phyloP scores from a whole-genome alignment of 371 early-diverging fungal species.

The Mucor sp. region DNA sequence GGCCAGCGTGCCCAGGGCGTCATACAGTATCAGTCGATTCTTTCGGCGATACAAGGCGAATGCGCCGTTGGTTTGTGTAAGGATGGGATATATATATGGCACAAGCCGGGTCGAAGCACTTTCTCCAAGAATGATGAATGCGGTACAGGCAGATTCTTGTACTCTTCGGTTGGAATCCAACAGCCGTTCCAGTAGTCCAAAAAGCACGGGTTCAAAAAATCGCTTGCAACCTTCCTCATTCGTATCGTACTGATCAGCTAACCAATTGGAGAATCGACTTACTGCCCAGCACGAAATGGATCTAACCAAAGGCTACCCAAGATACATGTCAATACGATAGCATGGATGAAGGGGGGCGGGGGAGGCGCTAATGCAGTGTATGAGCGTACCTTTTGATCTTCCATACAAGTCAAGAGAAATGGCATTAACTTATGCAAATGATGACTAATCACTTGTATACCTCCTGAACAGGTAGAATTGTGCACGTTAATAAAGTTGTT shows the following conservation, averaged over 20 bases:
- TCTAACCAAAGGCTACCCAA: slow-evolving; percentile 69
- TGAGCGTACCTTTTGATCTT: slow-evolving; percentile 56
- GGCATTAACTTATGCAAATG: slow-evolving; percentile 80
- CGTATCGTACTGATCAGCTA: slow-evolving; percentile 54
- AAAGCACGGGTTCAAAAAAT: slow-evolving; percentile 83
- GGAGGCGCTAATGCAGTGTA: not conserved
- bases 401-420: slow-evolving; percentile 68
- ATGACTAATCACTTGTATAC: slow-evolving; percentile 73
- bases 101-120: slow-evolving; percentile 72
- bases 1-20: slow-evolving; percentile 91
- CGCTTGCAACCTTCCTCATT: slow-evolving; percentile 60
- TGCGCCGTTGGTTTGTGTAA: slow-evolving; percentile 72
- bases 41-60: slow-evolving; percentile 86
- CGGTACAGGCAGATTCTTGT: slow-evolving; percentile 93
- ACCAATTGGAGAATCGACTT: slow-evolving; percentile 88
- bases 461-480: slow-evolving; percentile 12
- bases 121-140: slow-evolving; percentile 90
- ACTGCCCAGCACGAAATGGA: slow-evolving; percentile 94
- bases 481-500: slow-evolving; percentile 1
- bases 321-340: not conserved
- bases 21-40: slow-evolving; percentile 89
- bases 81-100: slow-evolving; percentile 83
- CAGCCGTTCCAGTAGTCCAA: slow-evolving; percentile 72
- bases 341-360: not conserved
- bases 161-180: slow-evolving; percentile 92